These are phyloP conservation scores for Immersiporthe knoxdaviesiana DNA, from an alignment of 2,329 filamentous ascomycete genomes.

Conservation along the genomic window DNA sequence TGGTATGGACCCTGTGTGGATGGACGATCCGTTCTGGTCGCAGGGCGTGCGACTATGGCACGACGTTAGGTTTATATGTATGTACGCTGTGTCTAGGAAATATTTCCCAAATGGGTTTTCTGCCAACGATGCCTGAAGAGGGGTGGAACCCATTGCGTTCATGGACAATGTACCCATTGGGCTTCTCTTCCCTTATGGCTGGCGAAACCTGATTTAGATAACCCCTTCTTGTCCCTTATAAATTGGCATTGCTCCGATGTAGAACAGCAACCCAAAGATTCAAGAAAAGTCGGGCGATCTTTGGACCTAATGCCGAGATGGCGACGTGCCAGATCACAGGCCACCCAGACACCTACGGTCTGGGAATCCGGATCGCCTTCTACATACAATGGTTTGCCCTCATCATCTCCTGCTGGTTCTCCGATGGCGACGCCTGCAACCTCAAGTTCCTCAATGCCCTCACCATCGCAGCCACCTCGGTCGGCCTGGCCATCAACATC, in stretches of 20 bases:
- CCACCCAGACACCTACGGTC: slow-evolving; percentile 22
- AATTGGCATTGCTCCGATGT: neutral
- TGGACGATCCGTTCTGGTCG: neutral
- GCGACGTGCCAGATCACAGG: slow-evolving; percentile 20
- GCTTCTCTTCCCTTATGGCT: neutral
- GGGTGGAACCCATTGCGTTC: too few relatives aligned
- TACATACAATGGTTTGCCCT: slow-evolving; percentile 30
- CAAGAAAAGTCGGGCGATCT: neutral
- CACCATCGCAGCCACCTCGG: slow-evolving; percentile 24
- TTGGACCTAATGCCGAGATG: slow-evolving; percentile 14
- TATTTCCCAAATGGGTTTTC: neutral
- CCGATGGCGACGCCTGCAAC: slow-evolving; percentile 21
- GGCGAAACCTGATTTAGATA: neutral
- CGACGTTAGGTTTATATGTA: neutral
- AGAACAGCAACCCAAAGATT: neutral
- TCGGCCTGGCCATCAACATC: slow-evolving; percentile 22
- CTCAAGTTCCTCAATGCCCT: slow-evolving; percentile 27
- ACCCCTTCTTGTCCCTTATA: neutral
- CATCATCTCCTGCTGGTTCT: slow-evolving; percentile 27
- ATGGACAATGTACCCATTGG: neutral
- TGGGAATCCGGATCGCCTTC: slow-evolving; percentile 28
- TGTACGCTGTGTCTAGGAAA: neutral
- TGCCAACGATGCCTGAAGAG: neutral
- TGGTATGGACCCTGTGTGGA: neutral
- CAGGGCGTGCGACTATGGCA: slow-evolving; percentile 6